Conservation (phyloP, 371 early-diverging fungal genomes). For the Mucor velutinosus region DNA sequence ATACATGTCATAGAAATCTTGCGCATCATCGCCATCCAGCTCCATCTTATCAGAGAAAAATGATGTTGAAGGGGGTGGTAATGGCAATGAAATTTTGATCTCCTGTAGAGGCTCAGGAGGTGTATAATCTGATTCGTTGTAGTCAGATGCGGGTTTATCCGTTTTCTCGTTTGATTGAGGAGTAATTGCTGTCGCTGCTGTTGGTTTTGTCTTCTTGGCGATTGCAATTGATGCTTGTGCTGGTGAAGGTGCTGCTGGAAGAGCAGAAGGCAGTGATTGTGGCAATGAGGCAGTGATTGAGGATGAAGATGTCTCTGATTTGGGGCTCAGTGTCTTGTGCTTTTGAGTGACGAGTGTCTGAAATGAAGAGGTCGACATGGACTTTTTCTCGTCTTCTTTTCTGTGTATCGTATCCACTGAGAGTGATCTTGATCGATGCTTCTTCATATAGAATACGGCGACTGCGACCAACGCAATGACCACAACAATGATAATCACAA, state of each 20-base stretch:
- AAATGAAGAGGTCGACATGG: constrained; percentile 13
- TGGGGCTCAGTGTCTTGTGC: background rate
- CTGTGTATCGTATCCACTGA: constrained; percentile 6
- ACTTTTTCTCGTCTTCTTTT: constrained; percentile 8
- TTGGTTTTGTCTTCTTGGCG: background rate
- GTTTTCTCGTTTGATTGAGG: constrained; percentile 12
- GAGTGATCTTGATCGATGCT: constrained; percentile 5
- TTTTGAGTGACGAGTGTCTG: constrained; percentile 16
- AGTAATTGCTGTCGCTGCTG: background rate
- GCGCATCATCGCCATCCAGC: constrained; percentile 25
- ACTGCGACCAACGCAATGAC: constrained; percentile 6
- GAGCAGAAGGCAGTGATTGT: background rate
- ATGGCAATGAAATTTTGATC: constrained; percentile 29
- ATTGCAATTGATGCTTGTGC: background rate
- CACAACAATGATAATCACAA: constrained; percentile 21
- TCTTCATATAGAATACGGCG: constrained; percentile 1
- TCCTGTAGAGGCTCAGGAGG: constrained; percentile 38
- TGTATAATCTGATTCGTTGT: constrained; percentile 16
- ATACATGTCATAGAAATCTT: constrained; percentile 36
- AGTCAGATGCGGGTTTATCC: constrained; percentile 11
- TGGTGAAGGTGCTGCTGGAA: background rate
- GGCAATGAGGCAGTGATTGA: background rate
- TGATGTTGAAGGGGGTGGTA: constrained; percentile 36
- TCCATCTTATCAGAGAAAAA: constrained; percentile 49
- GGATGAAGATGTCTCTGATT: background rate